Evolutionary conservation across 2,329 filamentous ascomycete species (phyloP).

Genomic region (Fusarium transvaalense): DNA sequence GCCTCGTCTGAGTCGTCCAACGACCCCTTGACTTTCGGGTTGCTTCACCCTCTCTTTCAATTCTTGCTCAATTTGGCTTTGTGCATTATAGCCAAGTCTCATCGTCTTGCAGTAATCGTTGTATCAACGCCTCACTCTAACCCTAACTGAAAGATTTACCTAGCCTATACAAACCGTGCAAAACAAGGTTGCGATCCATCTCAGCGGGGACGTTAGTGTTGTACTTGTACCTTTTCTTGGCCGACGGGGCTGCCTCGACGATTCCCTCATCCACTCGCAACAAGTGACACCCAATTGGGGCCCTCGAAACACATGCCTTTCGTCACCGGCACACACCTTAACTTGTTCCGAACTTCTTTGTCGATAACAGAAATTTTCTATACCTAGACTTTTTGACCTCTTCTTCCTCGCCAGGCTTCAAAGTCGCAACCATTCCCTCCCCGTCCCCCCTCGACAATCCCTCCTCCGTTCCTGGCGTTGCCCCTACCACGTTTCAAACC

Average conservation of each 20-base stretch:
- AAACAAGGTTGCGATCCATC: slow-evolving; percentile 20
- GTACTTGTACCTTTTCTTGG: slow-evolving; percentile 30
- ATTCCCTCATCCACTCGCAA: slow-evolving; percentile 34
- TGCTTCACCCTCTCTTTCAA: slow-evolving; percentile 15
- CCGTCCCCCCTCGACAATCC: slow-evolving; percentile 50
- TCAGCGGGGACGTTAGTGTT: slow-evolving; percentile 35
- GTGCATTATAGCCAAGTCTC: slow-evolving; percentile 34
- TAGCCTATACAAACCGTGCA: not conserved
- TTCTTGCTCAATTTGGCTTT: slow-evolving; percentile 11
- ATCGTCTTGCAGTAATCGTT: slow-evolving; percentile 2
- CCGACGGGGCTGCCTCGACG: slow-evolving; percentile 32
- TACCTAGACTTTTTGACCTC: not conserved
- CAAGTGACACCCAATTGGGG: slow-evolving; percentile 37
- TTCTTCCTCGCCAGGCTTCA: slow-evolving; percentile 3
- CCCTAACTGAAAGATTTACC: slow-evolving; percentile 15
- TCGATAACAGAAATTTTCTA: slow-evolving; percentile 22
- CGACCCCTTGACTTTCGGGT: slow-evolving; percentile 19
- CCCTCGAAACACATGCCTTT: slow-evolving; percentile 33
- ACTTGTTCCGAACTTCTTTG: slow-evolving; percentile 6
- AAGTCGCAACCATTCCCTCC: slow-evolving; percentile 54
- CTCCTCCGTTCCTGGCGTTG: slow-evolving; percentile 56
- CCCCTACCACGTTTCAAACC: slow-evolving; percentile 37
- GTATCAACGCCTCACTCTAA: slow-evolving; percentile 2
- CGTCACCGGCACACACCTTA: slow-evolving; percentile 30
- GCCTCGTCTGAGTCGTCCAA: slow-evolving; percentile 10